Percentiles rank a stretch among this genome's conserved stretches.
These are phyloP conservation scores for Wilhelminamyces savonicus DNA, from an alignment of 805 yeast species.

Conservation along the genomic window DNA sequence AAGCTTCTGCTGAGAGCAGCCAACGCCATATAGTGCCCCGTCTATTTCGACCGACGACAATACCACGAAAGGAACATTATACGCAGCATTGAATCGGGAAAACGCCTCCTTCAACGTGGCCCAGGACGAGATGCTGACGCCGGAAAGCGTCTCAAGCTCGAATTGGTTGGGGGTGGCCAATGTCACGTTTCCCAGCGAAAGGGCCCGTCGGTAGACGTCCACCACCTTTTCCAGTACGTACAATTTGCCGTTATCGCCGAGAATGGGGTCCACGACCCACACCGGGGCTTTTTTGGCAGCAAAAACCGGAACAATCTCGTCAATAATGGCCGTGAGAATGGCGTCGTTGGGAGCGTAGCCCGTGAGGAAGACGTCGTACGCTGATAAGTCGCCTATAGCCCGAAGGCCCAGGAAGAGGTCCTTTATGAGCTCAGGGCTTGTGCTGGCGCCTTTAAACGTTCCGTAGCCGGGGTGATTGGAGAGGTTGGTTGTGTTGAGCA, in stretches of 20 bases:
- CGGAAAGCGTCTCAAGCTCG: conserved; percentile 71
- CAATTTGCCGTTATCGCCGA: conserved; percentile 83
- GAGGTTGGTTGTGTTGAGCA: conserved; percentile 78
- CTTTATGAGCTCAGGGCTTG: conserved; percentile 38
- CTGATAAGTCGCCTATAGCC: conserved; percentile 30
- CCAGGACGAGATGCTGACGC: conserved; percentile 34
- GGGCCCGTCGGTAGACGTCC: conserved; percentile 45
- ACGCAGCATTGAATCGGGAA: conserved; percentile 33
- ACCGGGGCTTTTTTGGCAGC: conserved; percentile 30
- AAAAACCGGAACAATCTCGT: conserved; percentile 31
- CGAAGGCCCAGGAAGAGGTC: conserved; percentile 52
- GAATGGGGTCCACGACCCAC: conserved; percentile 83
- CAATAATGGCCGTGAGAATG: conserved; percentile 45
- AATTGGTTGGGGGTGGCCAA: conserved; percentile 86
- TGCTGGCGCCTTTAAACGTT: conserved; percentile 49
- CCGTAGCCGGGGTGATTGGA: conserved; percentile 94
- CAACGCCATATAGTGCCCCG: conserved; percentile 4
- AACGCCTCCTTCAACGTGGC: conserved; percentile 34
- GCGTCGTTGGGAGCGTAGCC: conserved; percentile 70
- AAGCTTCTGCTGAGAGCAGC: conserved; percentile 2
- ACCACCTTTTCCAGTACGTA: conserved; percentile 63
- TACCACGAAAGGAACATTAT: conserved; percentile 46
- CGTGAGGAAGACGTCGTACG: conserved; percentile 62
- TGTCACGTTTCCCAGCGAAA: conserved; percentile 47
- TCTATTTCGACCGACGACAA: conserved; percentile 49